These are phyloP conservation scores for Venturia oleaginea DNA, from an alignment of 2,329 filamentous ascomycete genomes.

Conservation along the genomic window DNA sequence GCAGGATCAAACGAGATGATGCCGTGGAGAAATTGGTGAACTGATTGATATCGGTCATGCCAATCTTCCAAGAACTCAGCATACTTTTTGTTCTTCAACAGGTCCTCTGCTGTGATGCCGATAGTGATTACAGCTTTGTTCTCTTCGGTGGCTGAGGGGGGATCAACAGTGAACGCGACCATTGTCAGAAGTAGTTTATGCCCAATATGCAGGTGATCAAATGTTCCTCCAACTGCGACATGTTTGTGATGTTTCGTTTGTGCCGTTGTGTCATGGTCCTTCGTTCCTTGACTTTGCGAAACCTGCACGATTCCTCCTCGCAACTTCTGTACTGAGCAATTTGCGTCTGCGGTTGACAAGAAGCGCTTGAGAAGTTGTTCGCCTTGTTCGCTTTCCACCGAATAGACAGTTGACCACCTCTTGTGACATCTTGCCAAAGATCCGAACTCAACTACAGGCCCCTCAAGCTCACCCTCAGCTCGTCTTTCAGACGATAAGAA, in stretches of 20 bases:
- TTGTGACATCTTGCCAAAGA: constrained; percentile 39
- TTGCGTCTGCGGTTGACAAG: constrained; percentile 22
- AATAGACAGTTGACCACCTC: constrained; percentile 58
- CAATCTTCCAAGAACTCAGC: constrained; percentile 73
- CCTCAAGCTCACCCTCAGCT: constrained; percentile 23
- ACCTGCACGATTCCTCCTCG: constrained; percentile 26
- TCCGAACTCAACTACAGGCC: constrained; percentile 42
- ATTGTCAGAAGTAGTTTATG: constrained; percentile 96
- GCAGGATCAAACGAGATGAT: constrained; percentile 32
- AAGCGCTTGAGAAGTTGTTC: constrained; percentile 47
- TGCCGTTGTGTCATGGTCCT: not conserved
- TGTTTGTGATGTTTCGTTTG: constrained; percentile 40
- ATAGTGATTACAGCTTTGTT: constrained; percentile 55
- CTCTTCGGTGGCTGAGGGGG: constrained; percentile 22
- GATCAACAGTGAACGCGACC: constrained; percentile 59
- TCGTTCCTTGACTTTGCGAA: not conserved
- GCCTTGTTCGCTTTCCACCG: constrained; percentile 56
- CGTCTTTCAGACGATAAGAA: not conserved
- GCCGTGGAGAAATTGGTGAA: constrained; percentile 60
- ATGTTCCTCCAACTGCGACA: constrained; percentile 84
- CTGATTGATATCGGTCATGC: constrained; percentile 59
- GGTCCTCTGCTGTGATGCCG: constrained; percentile 79
- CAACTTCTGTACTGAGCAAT: constrained; percentile 26
- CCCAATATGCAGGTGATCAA: constrained; percentile 89
- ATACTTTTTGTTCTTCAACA: constrained; percentile 84